Evolutionary conservation across 2,329 filamentous ascomycete genomes (phyloP), one percentile per base, ranked within the genome.

Genomic region (Penicillium sp.): DNA sequence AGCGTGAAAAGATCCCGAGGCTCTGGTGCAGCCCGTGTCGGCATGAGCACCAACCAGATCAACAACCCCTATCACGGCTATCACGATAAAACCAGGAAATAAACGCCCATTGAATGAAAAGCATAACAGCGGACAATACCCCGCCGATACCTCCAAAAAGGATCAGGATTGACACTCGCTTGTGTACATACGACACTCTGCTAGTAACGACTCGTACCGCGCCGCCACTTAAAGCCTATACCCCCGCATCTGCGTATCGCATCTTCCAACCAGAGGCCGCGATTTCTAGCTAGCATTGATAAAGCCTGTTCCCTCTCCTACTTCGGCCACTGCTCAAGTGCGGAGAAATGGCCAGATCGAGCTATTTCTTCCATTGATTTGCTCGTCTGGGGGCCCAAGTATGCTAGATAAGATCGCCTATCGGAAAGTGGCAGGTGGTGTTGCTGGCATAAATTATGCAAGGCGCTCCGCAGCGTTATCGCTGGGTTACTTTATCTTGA

Each of bases 221-320:
- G 23, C 28, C 16, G 42, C 42, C 42, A 45, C 42, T 45, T 16
- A 43, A 45, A 45, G 42, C n/a, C 16, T 45, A 45, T 31, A 45
- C 21, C 42, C 42, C 42, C 42, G 42, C 42, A 29, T 24, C 16
- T 11, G 16, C 23, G 16, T 8, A 10, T 21, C 18, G 14, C 34
- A 21, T 37, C 34, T 37, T 37, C 34, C 34, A 37, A 37, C 34
- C 34, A 37, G 18, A 37, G 10, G 1, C 11, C 18, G 19, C 7
- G 5, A 26, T 24, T 42, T 18, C 37, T n/a, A 24, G n/a, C 37
- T 11, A 42, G 19, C 13, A 11, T 19, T 24, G 37, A 42, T 42
- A 42, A 24, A 42, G 37, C 37, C 24, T 42, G 9, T 11, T 14
- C n/a, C n/a, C n/a, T n/a, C n/a, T n/a, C n/a, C n/a, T n/a, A n/a